Evolutionary conservation across 2,329 filamentous ascomycete genomes (phyloP), one percentile per base, ranked within the genome.

Genomic region (Paraphaeosphaeria minitans): DNA sequence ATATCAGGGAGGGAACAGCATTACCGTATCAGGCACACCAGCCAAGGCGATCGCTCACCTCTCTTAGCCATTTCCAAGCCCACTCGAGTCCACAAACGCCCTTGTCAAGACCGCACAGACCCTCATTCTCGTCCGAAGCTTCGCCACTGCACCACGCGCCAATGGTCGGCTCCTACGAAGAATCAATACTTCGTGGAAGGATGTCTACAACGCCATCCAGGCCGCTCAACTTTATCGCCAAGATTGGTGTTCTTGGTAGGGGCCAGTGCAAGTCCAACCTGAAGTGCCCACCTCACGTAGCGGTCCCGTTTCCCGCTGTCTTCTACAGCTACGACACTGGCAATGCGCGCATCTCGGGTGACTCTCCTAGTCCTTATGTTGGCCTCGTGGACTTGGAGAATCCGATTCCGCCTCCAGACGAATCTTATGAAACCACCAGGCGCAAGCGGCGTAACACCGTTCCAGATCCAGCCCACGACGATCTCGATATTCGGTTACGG

Each of bases 171-270:
- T 97, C 94, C 1, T 99, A 97, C 67, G 95, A 99, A 77, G 95
- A 99, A 78, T 97, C 93, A 29, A 97, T 99, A 60, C 81, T 99
- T 1, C 88, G 92, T 48, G 95, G 95, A 41, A 87, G 95, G 62
- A 99, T 99, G 95, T 98, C 95, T 29, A 97, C 93, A 1, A 95
- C 89, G 2, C 94, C 95, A 0, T 98, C 94, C 0, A 93, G 91
- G 65, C 94, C 95, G 6, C 81, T 99, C 6, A 89, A 97, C 65
- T 99, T 99, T 71, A 84, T 96, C 6, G 95, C 95, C 29, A 93
- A 98, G 73, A 97, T 99, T 57, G 95, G 95, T 22, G 95, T 98
- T 0, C 81, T 98, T 16, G 95, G 93, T 10, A 89, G 89, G 66
- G 93, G 93, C 8, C 90, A 94, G 66, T 97, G 94, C 81, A 97